phyloP scores from a whole-genome alignment of 805 yeast species.

The Metahyphopichia silvanorum region DNA sequence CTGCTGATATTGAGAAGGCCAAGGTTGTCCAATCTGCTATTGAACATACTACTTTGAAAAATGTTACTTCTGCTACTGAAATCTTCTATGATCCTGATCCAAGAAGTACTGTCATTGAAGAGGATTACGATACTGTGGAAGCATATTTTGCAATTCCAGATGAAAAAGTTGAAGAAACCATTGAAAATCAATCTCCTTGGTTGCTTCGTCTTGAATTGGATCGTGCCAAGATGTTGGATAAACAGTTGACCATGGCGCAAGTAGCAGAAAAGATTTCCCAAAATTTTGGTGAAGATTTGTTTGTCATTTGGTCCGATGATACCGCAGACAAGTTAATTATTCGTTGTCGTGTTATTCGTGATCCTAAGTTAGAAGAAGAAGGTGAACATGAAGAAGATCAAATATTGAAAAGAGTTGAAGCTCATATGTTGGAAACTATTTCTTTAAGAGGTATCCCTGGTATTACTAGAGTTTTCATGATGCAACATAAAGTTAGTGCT shows the following conservation, averaged over 20 bases:
- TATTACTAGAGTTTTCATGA: slow-evolving; percentile 85
- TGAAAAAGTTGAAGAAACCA: slow-evolving; percentile 90
- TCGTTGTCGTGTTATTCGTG: slow-evolving; percentile 98
- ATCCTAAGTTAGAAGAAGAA: slow-evolving; percentile 92
- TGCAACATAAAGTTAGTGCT: slow-evolving; percentile 71
- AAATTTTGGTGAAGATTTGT: slow-evolving; percentile 90
- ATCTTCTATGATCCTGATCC: slow-evolving; percentile 98
- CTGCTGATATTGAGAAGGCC: slow-evolving; percentile 89
- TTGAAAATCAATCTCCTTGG: slow-evolving; percentile 98
- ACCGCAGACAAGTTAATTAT: slow-evolving; percentile 94
- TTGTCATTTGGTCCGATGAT: slow-evolving; percentile 99
- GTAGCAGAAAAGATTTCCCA: slow-evolving; percentile 94
- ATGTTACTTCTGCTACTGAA: slow-evolving; percentile 96
- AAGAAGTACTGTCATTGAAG: slow-evolving; percentile 91
- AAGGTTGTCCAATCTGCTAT: slow-evolving; percentile 94
- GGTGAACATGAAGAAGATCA: slow-evolving; percentile 96
- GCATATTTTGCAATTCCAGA: slow-evolving; percentile 97
- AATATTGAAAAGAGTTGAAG: slow-evolving; percentile 89
- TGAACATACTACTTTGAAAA: slow-evolving; percentile 91
- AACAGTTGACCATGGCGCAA: slow-evolving; percentile 96
- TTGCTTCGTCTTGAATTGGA: slow-evolving; percentile 91
- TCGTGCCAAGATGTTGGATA: slow-evolving; percentile 98
- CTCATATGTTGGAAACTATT: slow-evolving; percentile 93
- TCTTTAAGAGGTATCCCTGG: slow-evolving; percentile 95
- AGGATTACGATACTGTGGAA: slow-evolving; percentile 95